A percentile compares a stretch with the other conserved stretches of the same genome.
These are phyloP conservation scores for Serendipita sp. DNA, from an alignment of 768 basidiomycete species.

Conservation along the genomic window DNA sequence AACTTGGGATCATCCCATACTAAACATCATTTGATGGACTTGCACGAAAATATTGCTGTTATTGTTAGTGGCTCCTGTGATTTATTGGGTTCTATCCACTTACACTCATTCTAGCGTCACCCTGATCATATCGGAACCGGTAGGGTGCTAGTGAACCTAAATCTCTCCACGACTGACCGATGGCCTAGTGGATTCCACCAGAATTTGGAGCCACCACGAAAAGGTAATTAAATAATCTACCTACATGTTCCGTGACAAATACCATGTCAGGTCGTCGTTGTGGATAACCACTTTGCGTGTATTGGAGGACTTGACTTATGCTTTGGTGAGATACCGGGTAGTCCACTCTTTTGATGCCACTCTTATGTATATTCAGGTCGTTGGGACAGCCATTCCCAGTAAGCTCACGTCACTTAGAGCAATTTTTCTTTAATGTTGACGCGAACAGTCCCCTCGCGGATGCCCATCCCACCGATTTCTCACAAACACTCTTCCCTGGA, in stretches of 20 bases:
- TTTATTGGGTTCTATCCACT: background rate
- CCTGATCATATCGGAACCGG: constrained; percentile 42
- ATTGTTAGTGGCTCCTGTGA: constrained; percentile 26
- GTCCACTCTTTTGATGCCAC: background rate
- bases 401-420: background rate
- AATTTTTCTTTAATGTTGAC: background rate
- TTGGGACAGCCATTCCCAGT: constrained; percentile 82
- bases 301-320: constrained; percentile 95
- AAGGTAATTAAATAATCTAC: constrained; percentile 17
- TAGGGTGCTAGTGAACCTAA: background rate
- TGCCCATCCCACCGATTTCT: constrained; percentile 76
- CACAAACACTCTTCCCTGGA: constrained; percentile 74
- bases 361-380: constrained; percentile 31
- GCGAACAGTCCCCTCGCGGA: constrained; percentile 56
- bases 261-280: constrained; percentile 41
- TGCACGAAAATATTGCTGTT: constrained; percentile 76
- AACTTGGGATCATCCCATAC: constrained; percentile 73
- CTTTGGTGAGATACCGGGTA: constrained; percentile 32
- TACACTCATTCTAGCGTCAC: constrained; percentile 30
- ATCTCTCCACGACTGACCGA: background rate
- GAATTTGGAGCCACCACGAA: constrained; percentile 89
- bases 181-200: constrained; percentile 24
- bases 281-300: constrained; percentile 72
- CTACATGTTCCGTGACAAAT: background rate
- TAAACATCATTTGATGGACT: constrained; percentile 62